Evolutionary conservation across 306 rosid species (phyloP).

Genomic region (Vigna reflexopilosa): DNA sequence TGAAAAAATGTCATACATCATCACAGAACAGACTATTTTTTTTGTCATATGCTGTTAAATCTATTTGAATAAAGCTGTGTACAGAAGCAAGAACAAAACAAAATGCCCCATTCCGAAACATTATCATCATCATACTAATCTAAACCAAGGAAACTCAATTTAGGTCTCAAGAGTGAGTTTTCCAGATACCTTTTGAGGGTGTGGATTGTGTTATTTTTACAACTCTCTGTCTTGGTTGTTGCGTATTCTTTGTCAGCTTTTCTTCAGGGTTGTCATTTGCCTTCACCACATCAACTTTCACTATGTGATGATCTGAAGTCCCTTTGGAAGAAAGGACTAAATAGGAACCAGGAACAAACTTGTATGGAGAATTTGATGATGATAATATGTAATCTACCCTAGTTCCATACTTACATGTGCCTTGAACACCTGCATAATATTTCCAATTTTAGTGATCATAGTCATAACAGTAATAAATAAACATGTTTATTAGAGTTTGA

Average conservation of each 20-base stretch:
- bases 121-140: constrained; percentile 3
- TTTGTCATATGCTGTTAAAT: constrained; percentile 22
- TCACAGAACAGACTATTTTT: constrained; percentile 9
- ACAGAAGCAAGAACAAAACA: constrained; percentile 35
- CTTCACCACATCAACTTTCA: constrained; percentile 76
- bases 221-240: constrained; percentile 58
- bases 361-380: constrained; percentile 67
- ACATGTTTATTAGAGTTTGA: background rate
- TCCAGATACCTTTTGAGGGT: constrained; percentile 74
- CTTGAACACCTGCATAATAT: constrained; percentile 84
- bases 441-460: background rate
- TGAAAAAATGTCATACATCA: background rate
- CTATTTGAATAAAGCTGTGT: constrained; percentile 40
- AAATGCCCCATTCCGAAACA: constrained; percentile 28
- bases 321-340: constrained; percentile 94
- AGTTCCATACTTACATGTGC: constrained; percentile 97
- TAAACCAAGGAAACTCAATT: constrained; percentile 5
- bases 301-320: constrained; percentile 98
- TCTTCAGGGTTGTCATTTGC: constrained; percentile 41
- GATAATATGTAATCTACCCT: constrained; percentile 89
- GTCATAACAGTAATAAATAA: background rate
- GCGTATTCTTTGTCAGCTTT: constrained; percentile 43
- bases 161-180: constrained; percentile 46
- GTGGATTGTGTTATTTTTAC: constrained; percentile 60
- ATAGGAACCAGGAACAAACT: constrained; percentile 91